phyloP scores from a whole-genome alignment of 2,329 filamentous ascomycete species.

The Paraconiothyrium sp. region DNA sequence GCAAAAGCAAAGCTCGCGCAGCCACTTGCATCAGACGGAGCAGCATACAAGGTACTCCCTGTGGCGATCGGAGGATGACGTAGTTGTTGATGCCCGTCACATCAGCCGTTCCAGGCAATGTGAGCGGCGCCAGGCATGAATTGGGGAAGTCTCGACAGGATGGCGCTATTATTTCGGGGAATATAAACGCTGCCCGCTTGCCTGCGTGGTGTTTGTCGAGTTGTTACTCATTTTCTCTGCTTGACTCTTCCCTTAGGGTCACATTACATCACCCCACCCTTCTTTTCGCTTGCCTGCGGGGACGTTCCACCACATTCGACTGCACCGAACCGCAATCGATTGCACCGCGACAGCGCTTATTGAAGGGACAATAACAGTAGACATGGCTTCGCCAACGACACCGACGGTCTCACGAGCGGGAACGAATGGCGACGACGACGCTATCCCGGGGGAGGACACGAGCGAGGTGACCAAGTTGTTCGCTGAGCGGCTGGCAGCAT shows the following conservation, averaged over 20 bases:
- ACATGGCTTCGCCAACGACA: slow-evolving; percentile 46
- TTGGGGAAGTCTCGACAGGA: neutral
- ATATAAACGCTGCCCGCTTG: slow-evolving; percentile 2
- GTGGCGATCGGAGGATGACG: slow-evolving; percentile 10
- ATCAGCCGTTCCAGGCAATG: neutral
- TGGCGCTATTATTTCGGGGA: neutral
- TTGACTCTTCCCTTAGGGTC: neutral
- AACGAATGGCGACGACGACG: slow-evolving; percentile 54
- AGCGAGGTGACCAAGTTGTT: slow-evolving; percentile 70
- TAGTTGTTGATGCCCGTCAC: neutral
- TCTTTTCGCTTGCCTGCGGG: neutral
- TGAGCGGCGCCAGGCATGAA: neutral
- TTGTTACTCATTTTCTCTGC: neutral
- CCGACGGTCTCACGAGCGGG: slow-evolving; percentile 45
- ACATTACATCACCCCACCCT: slow-evolving; percentile 5
- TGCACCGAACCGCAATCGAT: neutral
- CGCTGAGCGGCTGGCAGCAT: slow-evolving; percentile 87
- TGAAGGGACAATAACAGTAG: neutral
- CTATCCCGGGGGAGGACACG: slow-evolving; percentile 60
- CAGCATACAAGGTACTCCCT: neutral
- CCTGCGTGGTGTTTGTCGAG: neutral
- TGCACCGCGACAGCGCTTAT: neutral
- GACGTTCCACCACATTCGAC: slow-evolving; percentile 11
- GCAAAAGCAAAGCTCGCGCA: slow-evolving; percentile 2
- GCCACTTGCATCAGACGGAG: slow-evolving; percentile 6